Evolutionary conservation across 2,329 filamentous ascomycete species (phyloP), one percentile per base, ranked within the genome.

Genomic region (Cladosporium austrohemisphaericum): DNA sequence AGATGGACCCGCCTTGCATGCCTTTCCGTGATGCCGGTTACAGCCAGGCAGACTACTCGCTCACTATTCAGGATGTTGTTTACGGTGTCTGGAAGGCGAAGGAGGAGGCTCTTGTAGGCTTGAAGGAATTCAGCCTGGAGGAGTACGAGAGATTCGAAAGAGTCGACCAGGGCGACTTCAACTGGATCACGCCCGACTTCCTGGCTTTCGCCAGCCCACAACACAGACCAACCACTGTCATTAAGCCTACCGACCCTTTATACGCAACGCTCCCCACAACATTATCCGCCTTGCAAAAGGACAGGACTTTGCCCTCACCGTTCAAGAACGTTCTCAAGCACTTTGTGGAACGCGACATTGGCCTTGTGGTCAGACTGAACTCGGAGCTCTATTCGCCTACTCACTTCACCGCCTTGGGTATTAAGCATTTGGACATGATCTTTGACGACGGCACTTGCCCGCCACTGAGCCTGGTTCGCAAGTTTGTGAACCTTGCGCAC

Each of bases 21-120:
- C 93, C 93, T 9, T 98, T 98, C 79, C 84, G 93, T 55, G 93
- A 98, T 68, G 93, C 93, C 52, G 93, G 93, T 48, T 98, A 98
- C 76, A 96, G 91, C 70, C 92, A 97, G 71, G 93, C 93, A 53
- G 93, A 98, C 70, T 98, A 95, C 65, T 86, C 89, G 48, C 81
- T 98, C 60, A 95, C 86, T 52, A 89, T 98, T 35, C 93, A 98
- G 71, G 93, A 98, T 67, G 85, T 98, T 33, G 92, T 98, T 6
- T 98, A 98, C 64, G 93, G 93, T 52, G 90, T 98, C 14, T 98
- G 93, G 92, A 95, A 92, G 68, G 93, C 93, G 37, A 98, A 97
- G 75, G 93, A 98, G 66, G 88, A 96, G 70, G 85, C 86, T 40
- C 84, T 95, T 62, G 94, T 91, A 65, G 87, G 88, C 48, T 76